Conservation (phyloP, 1,284 basidiomycete genomes). For the Fomes fomentarius region DNA sequence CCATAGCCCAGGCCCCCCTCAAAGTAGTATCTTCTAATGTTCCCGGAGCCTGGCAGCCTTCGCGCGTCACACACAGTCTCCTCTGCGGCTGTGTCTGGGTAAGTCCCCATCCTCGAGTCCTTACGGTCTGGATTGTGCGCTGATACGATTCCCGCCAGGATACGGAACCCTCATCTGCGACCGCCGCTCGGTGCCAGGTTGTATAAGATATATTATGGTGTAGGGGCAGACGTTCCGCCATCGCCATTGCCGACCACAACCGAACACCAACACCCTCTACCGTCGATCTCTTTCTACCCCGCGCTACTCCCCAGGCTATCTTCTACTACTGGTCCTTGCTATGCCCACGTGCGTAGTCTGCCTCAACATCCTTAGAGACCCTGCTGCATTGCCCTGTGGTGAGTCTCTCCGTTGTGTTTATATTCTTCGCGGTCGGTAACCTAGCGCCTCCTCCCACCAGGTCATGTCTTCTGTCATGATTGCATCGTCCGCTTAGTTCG, state of each 20-base stretch:
- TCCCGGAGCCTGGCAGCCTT: neutral
- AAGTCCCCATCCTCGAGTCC: slow-evolving; percentile 8
- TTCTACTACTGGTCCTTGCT: neutral
- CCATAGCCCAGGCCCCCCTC: slow-evolving; percentile 10
- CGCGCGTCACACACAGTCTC: neutral
- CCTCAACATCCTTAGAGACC: slow-evolving; percentile 49
- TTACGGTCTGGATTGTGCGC: slow-evolving; percentile 16
- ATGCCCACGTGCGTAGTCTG: slow-evolving; percentile 58
- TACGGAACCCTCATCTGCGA: slow-evolving; percentile 12
- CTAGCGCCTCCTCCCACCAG: slow-evolving; percentile 33
- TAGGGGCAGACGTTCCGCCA: neutral
- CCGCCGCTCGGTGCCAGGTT: slow-evolving; percentile 1
- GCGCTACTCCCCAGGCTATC: neutral
- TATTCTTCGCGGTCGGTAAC: neutral
- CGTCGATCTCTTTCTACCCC: neutral
- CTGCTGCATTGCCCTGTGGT: slow-evolving; percentile 67
- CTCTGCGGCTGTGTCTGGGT: slow-evolving; percentile 10
- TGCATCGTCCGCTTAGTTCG: slow-evolving; percentile 54
- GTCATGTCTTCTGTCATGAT: slow-evolving; percentile 60
- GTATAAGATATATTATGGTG: slow-evolving; percentile 12
- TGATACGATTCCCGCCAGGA: slow-evolving; percentile 25
- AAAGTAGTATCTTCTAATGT: slow-evolving; percentile 2
- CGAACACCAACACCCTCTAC: neutral
- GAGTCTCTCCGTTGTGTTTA: slow-evolving; percentile 25
- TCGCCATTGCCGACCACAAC: neutral